Evolutionary conservation across 2,329 filamentous ascomycete species (phyloP).

Genomic region (Nakataea oryzae): DNA sequence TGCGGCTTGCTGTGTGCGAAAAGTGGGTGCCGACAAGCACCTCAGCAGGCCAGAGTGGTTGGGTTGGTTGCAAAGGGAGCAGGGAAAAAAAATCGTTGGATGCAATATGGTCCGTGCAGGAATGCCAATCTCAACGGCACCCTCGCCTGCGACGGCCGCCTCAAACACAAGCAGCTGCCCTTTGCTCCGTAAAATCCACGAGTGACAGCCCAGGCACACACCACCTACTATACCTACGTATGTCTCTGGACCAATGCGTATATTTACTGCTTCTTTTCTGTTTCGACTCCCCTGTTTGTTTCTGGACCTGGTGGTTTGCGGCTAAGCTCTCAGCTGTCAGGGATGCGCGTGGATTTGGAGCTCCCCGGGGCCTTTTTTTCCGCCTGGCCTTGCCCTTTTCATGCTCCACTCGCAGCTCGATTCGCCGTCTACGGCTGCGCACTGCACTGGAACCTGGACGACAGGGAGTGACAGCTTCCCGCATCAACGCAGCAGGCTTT

Average conservation of each 20-base stretch:
- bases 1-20: not conserved
- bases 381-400: not conserved
- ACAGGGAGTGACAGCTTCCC: not conserved
- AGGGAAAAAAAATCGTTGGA: not conserved
- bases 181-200: not conserved
- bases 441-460: not conserved
- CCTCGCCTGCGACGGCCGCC: not conserved
- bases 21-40: not conserved
- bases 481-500: not conserved
- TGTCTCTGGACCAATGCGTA: too few species aligned
- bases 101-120: slow-evolving; percentile 1
- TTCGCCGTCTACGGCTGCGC: not conserved
- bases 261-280: too few species aligned
- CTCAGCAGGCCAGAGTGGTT: not conserved
- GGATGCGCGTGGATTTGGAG: not conserved
- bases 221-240: too few species aligned
- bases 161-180: not conserved
- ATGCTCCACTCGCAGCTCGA: not conserved
- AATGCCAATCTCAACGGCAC: not conserved
- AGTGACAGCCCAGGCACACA: too few species aligned
- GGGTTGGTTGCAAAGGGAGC: not conserved
- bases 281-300: too few species aligned
- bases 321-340: not conserved
- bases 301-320: too few species aligned
- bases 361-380: not conserved